These are phyloP conservation scores for Metschnikowia similis DNA, from an alignment of 805 yeast genomes.

Conservation along the genomic window DNA sequence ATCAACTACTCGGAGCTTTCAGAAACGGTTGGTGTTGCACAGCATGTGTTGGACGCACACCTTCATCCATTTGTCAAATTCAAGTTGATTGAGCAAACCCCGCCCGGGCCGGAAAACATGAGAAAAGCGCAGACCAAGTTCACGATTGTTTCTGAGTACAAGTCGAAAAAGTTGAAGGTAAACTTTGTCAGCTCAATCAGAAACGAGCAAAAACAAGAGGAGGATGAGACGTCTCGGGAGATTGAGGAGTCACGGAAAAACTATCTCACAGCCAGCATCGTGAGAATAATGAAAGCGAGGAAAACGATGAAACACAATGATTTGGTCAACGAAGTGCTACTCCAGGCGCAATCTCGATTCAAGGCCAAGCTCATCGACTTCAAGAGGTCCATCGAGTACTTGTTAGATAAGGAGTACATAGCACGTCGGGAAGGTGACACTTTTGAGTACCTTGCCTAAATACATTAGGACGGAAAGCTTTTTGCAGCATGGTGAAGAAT, in stretches of 20 bases:
- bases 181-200: slow-evolving; percentile 65
- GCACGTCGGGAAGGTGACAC: slow-evolving; percentile 70
- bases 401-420: slow-evolving; percentile 83
- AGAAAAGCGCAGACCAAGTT: slow-evolving; percentile 47
- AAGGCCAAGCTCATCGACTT: slow-evolving; percentile 82
- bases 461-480: background rate
- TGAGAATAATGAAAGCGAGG: slow-evolving; percentile 93
- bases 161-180: slow-evolving; percentile 77
- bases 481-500: background rate
- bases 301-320: slow-evolving; percentile 73
- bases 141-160: slow-evolving; percentile 75
- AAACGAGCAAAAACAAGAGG: slow-evolving; percentile 62
- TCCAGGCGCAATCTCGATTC: slow-evolving; percentile 79
- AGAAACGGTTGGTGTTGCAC: slow-evolving; percentile 64
- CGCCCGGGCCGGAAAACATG: slow-evolving; percentile 55
- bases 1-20: slow-evolving; percentile 57
- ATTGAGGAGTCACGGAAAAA: slow-evolving; percentile 83
- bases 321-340: slow-evolving; percentile 81
- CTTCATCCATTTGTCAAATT: slow-evolving; percentile 76
- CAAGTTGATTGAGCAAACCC: slow-evolving; percentile 64
- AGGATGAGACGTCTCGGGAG: slow-evolving; percentile 71
- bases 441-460: slow-evolving; percentile 75
- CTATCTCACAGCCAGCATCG: slow-evolving; percentile 88
- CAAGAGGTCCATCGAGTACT: slow-evolving; percentile 77
- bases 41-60: slow-evolving; percentile 66